Evolutionary conservation across 1,139 yeast species (phyloP), one percentile per base, ranked within the genome.

Genomic region (Hyphopichia fennica): DNA sequence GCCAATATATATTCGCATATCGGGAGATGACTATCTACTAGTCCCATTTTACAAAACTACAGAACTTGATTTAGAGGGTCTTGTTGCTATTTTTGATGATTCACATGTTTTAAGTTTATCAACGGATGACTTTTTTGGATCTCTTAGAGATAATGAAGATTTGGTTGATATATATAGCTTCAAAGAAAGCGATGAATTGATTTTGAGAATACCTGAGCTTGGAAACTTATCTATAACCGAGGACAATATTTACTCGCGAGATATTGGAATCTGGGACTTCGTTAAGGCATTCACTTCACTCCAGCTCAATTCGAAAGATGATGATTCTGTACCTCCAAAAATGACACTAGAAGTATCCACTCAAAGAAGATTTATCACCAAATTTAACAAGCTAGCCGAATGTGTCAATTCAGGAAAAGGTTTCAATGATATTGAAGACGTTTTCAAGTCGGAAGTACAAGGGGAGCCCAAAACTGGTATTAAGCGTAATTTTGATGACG

Each of bases 241-340:
- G 44, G 79, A 75, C 51, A 68, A 66, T 43, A 49, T 66, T 1
- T 65, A 66, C 46, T 54, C 72, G 11, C 44, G 57, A 20, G 63
- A 63, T 30, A 49, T 71, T 5, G 54, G 57, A 0, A 44, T 75
- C 15, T 51, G 51, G 17, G 77, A 71, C 45, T 59, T 75, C 23
- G 48, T 72, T 15, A 46, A 54, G 11, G 49, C 67, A 4, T 72
- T 65, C 45, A 48, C 51, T 15, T 56, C 56, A 8, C 51, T 73
- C 25, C 53, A 56, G 14, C 49, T 50, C 4, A 58, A 60, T 34
- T 54, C 60, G 14, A 42, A 42, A 6, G 39, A 48, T 6, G 53
- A 52, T 34, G 45, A 46, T 10, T 42, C 46, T 35, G 47, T 49
- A 10, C 66, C 65, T 10, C 36, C 43, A 13, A 40, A 38, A 30